Percentiles rank a stretch among this genome's conserved stretches.
phyloP scores from a whole-genome alignment of 768 basidiomycete genomes.

The Xerocomellus dryophilus region DNA sequence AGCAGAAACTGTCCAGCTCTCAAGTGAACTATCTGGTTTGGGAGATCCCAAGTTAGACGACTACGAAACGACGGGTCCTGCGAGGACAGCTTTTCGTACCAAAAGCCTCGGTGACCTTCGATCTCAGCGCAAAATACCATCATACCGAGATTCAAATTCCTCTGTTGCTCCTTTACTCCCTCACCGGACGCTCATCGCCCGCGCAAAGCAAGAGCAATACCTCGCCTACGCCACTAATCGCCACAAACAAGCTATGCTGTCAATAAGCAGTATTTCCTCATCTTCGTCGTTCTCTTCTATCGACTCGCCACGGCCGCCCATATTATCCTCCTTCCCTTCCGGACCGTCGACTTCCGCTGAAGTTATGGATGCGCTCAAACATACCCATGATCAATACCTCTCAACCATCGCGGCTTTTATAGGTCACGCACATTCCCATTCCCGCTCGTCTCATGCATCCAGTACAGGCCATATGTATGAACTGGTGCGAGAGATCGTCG shows the following conservation, averaged over 20 bases:
- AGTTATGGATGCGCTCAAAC: constrained; percentile 72
- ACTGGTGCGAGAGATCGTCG: constrained; percentile 90
- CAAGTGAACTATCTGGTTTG: constrained; percentile 29
- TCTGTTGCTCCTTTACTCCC: constrained; percentile 36
- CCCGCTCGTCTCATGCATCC: constrained; percentile 84
- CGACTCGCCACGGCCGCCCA: constrained; percentile 46
- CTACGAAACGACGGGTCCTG: constrained; percentile 17
- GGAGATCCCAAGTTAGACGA: constrained; percentile 28
- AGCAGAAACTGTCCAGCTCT: constrained; percentile 1
- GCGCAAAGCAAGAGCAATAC: constrained; percentile 40
- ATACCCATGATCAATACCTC: constrained; percentile 85
- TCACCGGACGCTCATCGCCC: constrained; percentile 25
- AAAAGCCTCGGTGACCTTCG: constrained; percentile 56
- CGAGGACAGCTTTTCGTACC: constrained; percentile 40
- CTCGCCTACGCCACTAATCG: constrained; percentile 34
- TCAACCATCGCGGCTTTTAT: constrained; percentile 97
- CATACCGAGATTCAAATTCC: constrained; percentile 38
- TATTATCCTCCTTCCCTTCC: constrained; percentile 58
- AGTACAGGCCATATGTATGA: constrained; percentile 94
- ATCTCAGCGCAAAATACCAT: constrained; percentile 27
- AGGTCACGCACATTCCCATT: constrained; percentile 93
- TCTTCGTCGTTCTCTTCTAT: constrained; percentile 66
- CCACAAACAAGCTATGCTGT: constrained; percentile 47
- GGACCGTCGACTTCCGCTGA: constrained; percentile 69
- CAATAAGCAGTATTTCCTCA: constrained; percentile 71